Base-by-base conservation (phyloP, 495 filamentous ascomycete genomes). In the Daldinia decipiens region DNA sequence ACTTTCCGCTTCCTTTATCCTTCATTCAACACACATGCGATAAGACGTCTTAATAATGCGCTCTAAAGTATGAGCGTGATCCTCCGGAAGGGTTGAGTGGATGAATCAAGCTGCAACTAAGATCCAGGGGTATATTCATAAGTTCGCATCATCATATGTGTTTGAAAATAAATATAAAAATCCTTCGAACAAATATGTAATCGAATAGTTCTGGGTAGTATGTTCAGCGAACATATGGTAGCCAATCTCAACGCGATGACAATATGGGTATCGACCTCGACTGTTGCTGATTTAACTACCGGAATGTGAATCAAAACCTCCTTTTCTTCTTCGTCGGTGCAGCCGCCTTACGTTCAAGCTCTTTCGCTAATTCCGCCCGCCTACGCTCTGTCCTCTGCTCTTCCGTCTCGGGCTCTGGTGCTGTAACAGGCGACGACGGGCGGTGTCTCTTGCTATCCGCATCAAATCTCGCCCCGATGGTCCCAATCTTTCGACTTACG, bases 271-370 rank as follows among this genome's bases (percentile, higher is more conserved):
- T 73, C 65, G 45, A 43, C 15, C 65, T 31, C 56, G 13, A 69
- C 59, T 29, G 36, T 17, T 31, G 62, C 19, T 15, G 36, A 26
- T 19, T 59, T 9, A 7, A 26, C 13, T 26, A 11, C 7, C 26
- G 29, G 45, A 26, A 45, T 12, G 26, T 26, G 13, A 27, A 51
- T 82, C 62, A 85, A 52, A 84, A 93, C 59, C 85, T 90, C 57
- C 90, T 82, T 75, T 91, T 93, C 79, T 87, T 88, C 80, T 91
- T 92, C 76, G 85, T 87, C 12, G 84, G 83, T 7, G 84, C 86
- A 21, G 88, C 86, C n/a, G 82, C 85, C 70, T 88, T 89, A 69
- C 76, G 84, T 65, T 89, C 87, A n/a, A 92, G 78, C 55, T 91
- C 86, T 55, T 83, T 82, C 70, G 90, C 88, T 59, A 93, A 72